Percentiles rank a stretch among this genome's conserved stretches.
These are phyloP conservation scores for Penicillium riverlandense DNA, from an alignment of 495 filamentous ascomycete species.

Conservation along the genomic window DNA sequence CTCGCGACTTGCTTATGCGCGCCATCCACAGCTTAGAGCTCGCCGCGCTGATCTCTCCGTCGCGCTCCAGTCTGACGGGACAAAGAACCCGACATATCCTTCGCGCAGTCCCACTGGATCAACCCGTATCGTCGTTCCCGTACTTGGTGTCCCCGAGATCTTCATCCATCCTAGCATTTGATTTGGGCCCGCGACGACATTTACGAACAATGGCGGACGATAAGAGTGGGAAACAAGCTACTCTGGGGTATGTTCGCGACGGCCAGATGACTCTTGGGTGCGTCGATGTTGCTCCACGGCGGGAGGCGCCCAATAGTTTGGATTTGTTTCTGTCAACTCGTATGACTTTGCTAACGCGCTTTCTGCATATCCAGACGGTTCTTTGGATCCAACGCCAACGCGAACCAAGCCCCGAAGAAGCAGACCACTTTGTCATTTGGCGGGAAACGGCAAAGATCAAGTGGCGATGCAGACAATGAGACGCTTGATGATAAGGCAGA, in stretches of 20 bases:
- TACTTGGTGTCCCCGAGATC: no score
- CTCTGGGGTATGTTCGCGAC: constrained; percentile 84
- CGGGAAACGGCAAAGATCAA: constrained; percentile 23
- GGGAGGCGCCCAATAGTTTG: not conserved
- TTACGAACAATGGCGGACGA: constrained; percentile 29
- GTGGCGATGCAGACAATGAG: constrained; percentile 10
- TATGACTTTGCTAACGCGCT: not conserved
- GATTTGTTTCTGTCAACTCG: not conserved
- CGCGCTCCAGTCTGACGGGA: constrained; percentile 5
- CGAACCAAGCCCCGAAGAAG: constrained; percentile 45
- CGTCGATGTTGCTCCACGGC: constrained; percentile 28
- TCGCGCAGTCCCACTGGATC: not conserved
- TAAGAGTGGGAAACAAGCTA: constrained; percentile 65
- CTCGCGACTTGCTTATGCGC: constrained; percentile 23
- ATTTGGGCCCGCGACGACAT: not conserved
- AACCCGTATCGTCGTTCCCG: not conserved
- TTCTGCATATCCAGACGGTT: constrained; percentile 25
- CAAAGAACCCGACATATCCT: no score
- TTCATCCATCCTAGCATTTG: no score
- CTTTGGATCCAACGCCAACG: constrained; percentile 33
- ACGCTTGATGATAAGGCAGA: constrained; percentile 12
- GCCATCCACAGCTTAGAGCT: constrained; percentile 6
- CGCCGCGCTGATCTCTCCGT: constrained; percentile 12
- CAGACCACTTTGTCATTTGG: constrained; percentile 71
- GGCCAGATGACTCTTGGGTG: constrained; percentile 79